Base-by-base conservation (phyloP, 2,329 filamentous ascomycete genomes). In the Chaetoscypha palmicola region DNA sequence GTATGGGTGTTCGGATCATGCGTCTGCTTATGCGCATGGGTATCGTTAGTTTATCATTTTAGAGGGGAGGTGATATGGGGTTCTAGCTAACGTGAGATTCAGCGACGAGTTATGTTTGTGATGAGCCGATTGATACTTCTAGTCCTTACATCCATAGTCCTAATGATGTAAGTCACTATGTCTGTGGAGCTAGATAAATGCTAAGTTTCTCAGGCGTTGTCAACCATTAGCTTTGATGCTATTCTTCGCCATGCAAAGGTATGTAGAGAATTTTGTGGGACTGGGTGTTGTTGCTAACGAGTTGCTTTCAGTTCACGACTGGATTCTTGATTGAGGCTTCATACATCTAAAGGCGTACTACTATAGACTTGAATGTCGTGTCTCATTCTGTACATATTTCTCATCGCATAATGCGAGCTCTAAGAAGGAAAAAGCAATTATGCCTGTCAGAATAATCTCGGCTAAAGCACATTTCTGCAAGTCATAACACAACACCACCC, bases 1-100 rank as follows among this genome's bases (percentile, higher is more conserved):
- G 11, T 40, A 40, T 32, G 38, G 38, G 19, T 40, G 38, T 20
- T 20, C 16, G 19, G 38, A 40, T 22, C 38, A 40, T 40, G 38
- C 38, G 5, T 20, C 16, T 31, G 38, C 38, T 30, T 24, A 17
- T 11, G 17, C 23, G 4, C 30, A 40, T 20, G 38, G 38, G 8
- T 40, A 31, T 30, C 38, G 38, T 40, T 17, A 40, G 38, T 32
- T 2, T 12, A n/a, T 24, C 4, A 12, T 31, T 5, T 4, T 11
- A 2, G 11, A 1, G 2, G 8, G 2, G 17, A 3, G n/a, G n/a
- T n/a, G 16, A n/a, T 16, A 31, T 20, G 11, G 3, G n/a, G 7
- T 23, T 11, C 24, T 20, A 14, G 17, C 11, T n/a, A n/a, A 24
- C 20, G 12, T 28, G 9, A 16, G 11, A 10, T n/a, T 19, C 22